These are phyloP conservation scores for Barnettozyma botsteinii DNA, from an alignment of 805 yeast species.

Conservation along the genomic window DNA sequence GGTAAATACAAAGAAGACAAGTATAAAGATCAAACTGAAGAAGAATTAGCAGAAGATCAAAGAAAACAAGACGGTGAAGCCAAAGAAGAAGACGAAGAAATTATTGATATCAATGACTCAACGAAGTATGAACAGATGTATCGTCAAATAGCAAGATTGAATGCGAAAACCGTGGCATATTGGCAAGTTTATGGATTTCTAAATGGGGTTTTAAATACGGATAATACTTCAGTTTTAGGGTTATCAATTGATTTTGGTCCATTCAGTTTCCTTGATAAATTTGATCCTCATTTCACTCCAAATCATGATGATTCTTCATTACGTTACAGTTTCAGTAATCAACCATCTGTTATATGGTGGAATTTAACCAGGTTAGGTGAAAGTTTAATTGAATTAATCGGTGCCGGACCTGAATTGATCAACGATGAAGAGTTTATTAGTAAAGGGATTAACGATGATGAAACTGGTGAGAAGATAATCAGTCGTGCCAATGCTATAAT, in stretches of 20 bases:
- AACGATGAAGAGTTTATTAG: conserved; percentile 37
- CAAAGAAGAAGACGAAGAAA: conserved; percentile 19
- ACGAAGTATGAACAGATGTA: conserved; percentile 68
- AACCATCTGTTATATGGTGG: conserved; percentile 91
- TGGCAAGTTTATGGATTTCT: conserved; percentile 92
- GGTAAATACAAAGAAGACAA: conserved; percentile 21
- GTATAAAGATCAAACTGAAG: conserved; percentile 20
- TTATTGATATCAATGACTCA: conserved; percentile 30
- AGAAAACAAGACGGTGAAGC: too few species aligned
- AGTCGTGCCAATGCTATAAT: conserved; percentile 62
- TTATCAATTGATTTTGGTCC: conserved; percentile 93
- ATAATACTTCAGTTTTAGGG: conserved; percentile 87
- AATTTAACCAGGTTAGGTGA: conserved; percentile 83
- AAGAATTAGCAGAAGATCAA: conserved; percentile 15
- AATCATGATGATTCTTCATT: conserved; percentile 75
- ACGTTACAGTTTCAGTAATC: conserved; percentile 76
- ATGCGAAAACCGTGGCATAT: conserved; percentile 70
- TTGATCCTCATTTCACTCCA: conserved; percentile 77
- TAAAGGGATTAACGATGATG: conserved; percentile 41
- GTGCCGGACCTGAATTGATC: conserved; percentile 54
- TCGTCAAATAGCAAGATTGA: conserved; percentile 62
- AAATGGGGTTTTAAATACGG: conserved; percentile 93
- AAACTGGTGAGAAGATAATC: conserved; percentile 41
- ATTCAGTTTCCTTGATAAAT: conserved; percentile 82
- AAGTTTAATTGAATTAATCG: conserved; percentile 72